Percentiles rank a stretch among this genome's conserved stretches.
phyloP scores from a whole-genome alignment of 345 rosid genomes.

The Diplotaxis tenuifolia region DNA sequence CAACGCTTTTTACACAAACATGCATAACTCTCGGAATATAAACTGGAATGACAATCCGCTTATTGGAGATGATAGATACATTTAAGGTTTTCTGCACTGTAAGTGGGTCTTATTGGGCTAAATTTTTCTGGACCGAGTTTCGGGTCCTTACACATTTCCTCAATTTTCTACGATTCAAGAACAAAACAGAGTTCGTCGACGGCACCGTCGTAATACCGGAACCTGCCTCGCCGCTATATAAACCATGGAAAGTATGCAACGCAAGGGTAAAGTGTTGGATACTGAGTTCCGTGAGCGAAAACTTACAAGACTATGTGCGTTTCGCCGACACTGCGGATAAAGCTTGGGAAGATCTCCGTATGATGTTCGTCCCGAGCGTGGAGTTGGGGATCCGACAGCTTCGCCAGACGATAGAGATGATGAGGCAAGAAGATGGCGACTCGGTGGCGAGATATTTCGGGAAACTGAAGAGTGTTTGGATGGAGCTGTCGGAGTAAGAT shows the following conservation, averaged over 20 bases:
- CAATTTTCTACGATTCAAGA: neutral
- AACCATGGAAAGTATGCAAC: neutral
- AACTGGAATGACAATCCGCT: no score
- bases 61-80: no score
- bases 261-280: neutral
- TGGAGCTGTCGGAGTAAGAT: conserved; percentile 3
- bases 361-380: neutral
- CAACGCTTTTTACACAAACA: no score
- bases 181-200: neutral
- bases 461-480: neutral
- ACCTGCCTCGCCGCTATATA: neutral
- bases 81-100: no score
- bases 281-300: neutral
- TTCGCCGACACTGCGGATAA: neutral
- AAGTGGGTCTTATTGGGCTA: no score
- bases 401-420: conserved; percentile 4
- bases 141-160: no score
- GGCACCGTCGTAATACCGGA: neutral
- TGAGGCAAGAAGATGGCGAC: conserved; percentile 8
- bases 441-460: neutral
- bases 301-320: neutral
- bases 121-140: no score
- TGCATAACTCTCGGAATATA: no score
- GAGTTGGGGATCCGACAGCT: neutral
- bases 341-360: neutral